phyloP scores from a whole-genome alignment of 768 basidiomycete genomes.

The Mycena rosella region DNA sequence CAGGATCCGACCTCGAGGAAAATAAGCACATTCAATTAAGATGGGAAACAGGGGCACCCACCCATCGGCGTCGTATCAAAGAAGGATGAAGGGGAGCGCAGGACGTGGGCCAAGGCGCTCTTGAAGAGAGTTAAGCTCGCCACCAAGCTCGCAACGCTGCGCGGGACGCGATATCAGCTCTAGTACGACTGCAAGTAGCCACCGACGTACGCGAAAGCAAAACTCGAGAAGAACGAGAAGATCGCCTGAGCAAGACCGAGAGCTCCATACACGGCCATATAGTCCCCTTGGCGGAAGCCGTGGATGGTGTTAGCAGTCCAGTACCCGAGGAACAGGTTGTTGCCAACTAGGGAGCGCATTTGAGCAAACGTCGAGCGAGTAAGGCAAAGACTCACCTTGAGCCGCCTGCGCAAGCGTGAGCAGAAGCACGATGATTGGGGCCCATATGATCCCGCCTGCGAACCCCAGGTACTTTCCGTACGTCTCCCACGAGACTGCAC shows the following conservation, averaged over 20 bases:
- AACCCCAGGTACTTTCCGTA: conserved; percentile 62
- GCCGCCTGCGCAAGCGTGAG: conserved; percentile 63
- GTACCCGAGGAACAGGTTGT: conserved; percentile 78
- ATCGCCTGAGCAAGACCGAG: conserved; percentile 65
- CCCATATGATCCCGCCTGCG: conserved; percentile 65
- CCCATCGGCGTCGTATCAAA: conserved; percentile 82
- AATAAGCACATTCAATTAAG: background rate
- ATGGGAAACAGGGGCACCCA: conserved; percentile 39
- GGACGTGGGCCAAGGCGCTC: conserved; percentile 65
- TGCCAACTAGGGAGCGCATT: conserved; percentile 58
- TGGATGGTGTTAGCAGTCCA: conserved; percentile 72
- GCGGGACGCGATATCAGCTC: background rate
- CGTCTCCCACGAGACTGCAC: conserved; percentile 62
- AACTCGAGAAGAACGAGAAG: conserved; percentile 62
- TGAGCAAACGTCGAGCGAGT: background rate
- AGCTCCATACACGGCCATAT: conserved; percentile 72
- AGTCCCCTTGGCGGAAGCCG: conserved; percentile 70
- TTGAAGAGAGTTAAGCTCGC: conserved; percentile 67
- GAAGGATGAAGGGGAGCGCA: conserved; percentile 74
- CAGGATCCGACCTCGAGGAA: conserved; percentile 63
- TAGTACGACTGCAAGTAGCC: background rate
- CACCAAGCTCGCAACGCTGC: conserved; percentile 52
- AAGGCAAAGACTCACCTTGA: conserved; percentile 52
- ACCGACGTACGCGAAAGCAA: conserved; percentile 61
- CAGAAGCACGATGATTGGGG: conserved; percentile 58